Evolutionary conservation across 805 yeast species (phyloP), one percentile per base, ranked within the genome.

Genomic region (Kuraishia cidri): DNA sequence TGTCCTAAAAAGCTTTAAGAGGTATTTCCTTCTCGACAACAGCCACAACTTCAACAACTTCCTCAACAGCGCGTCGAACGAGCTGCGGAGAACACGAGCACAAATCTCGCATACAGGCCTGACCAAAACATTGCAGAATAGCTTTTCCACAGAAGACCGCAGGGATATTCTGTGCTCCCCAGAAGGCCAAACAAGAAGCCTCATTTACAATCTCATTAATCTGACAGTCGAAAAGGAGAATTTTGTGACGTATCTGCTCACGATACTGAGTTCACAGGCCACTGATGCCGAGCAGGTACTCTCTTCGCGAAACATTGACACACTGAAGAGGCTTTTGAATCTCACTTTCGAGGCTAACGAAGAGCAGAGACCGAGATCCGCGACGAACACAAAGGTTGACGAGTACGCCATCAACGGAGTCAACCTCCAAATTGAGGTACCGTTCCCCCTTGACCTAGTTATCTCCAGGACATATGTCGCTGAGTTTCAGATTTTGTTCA

Each of bases 361-460:
- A 24, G 48, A 45, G 10, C 33, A 41, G 4, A 38, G 32, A 6
- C 34, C 26, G 14, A 29, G 24, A 11, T 32, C 30, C 25, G 43
- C 52, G 7, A 37, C 42, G n/a, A 49, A 39, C 46, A 57, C 50
- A 42, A 62, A 44, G 39, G 56, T 44, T 33, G 69, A 56, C 38
- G 54, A 61, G 19, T 63, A 62, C 29, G 47, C 73, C 2, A 60
- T 79, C 2, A 62, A 75, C 30, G 67, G 69, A 32, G 50, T 80
- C 8, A 72, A 70, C 37, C 54, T 80, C 29, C 75, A 77, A 26
- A 38, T 79, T 6, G 54, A 66, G n/a, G 53, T 88, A 15, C 96
- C 97, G 3, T 92, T 85, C 49, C 99, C 99, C 0, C 56, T 86
- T 31, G 86, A 86, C 46, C 62, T 90, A 17, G 64, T 92, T 1